Base-by-base conservation (phyloP, 2,329 filamentous ascomycete genomes). In the Eutypa lata region DNA sequence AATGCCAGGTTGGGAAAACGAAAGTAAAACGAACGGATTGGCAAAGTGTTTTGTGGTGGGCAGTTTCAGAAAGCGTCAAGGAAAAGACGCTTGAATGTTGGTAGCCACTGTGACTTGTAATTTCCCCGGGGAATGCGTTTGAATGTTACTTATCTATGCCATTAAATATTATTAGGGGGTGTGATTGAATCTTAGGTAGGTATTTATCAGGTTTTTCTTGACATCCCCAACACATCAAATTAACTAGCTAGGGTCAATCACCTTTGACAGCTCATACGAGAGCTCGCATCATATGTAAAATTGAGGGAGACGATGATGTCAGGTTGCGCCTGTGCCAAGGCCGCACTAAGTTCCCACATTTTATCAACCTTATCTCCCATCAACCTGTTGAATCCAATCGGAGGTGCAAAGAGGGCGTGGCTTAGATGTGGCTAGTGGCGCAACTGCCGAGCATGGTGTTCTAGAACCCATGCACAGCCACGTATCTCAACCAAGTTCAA, bases 401-500 rank as follows among this genome's bases (percentile, higher is more conserved):
- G 8, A 19, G 19, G 18, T 5, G 19, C 7, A 10, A 11, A 42
- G 38, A 42, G n/a, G n/a, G n/a, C 18, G 2, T 42, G 38, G 2
- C 18, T 8, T 42, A 21, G 8, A 42, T 42, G 38, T 42, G 38
- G 38, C 38, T 42, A 42, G 38, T 42, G 38, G 38, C 38, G 38
- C 38, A 11, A 16, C 19, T 42, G 18, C 10, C 1, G 19, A 13
- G n/a, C 38, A 2, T 19, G 8, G n/a, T 3, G 6, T 10, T 22
- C 19, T 22, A 42, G 38, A 42, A 42, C 18, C 19, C n/a, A 16
- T 14, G 38, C 38, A 42, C 38, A 42, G 38, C 38, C 38, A 42
- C 38, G 5, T 5, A 69, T 55, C 26, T 10, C 26, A n/a, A n/a
- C n/a, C n/a, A n/a, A n/a, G n/a, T n/a, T n/a, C n/a, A 31, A 31